Evolutionary conservation across 257 asterid species (phyloP).

Genomic region (Penstemon eatonii): DNA sequence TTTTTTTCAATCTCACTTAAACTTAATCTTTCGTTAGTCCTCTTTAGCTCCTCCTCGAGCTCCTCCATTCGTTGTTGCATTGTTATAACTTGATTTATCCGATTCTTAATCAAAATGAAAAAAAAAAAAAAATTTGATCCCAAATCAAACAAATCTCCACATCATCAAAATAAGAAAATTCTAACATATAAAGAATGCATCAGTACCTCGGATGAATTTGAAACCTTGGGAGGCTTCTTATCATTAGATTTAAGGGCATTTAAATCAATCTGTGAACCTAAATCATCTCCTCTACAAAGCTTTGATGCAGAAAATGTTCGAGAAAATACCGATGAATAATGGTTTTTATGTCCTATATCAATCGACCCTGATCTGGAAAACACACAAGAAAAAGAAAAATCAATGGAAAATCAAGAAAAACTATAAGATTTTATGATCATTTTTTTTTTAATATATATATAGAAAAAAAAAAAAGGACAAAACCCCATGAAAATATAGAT

Average conservation of each 20-base stretch:
- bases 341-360: conserved; percentile 48
- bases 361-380: conserved; percentile 54
- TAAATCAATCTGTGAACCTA: conserved; percentile 55
- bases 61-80: conserved; percentile 54
- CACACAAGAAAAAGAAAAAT: conserved; percentile 8
- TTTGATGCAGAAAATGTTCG: conserved; percentile 65
- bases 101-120: conserved; percentile 29
- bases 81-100: conserved; percentile 28
- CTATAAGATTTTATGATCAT: too few species aligned
- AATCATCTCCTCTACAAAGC: conserved; percentile 68
- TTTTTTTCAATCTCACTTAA: conserved; percentile 39
- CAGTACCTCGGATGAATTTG: conserved; percentile 43
- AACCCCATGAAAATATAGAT: not conserved
- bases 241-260: conserved; percentile 56
- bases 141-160: not conserved
- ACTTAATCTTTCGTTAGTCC: conserved; percentile 41
- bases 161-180: not conserved
- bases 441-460: conserved; percentile 16
- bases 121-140: not conserved
- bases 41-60: conserved; percentile 51
- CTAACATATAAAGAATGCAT: not conserved
- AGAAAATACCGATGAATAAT: conserved; percentile 47
- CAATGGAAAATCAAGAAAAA: not conserved
- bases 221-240: conserved; percentile 43
- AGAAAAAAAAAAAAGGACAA: conserved; percentile 1